Percentiles rank a stretch among this genome's conserved stretches.
phyloP scores from a whole-genome alignment of 192 early-diverging fungal genomes.

The Chytriomyces sp. region DNA sequence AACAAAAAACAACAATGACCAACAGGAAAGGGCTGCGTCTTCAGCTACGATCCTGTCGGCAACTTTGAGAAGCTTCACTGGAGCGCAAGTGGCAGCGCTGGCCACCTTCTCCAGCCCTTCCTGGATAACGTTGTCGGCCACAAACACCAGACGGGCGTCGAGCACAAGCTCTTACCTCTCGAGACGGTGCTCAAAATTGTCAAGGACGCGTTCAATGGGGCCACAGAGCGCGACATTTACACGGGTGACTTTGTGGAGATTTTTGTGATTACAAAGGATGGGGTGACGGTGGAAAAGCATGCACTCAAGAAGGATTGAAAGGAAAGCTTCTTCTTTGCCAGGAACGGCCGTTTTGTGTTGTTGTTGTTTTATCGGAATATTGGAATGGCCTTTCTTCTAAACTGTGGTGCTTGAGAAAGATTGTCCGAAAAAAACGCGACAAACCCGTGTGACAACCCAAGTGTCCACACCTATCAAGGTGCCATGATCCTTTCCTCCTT shows the following conservation, averaged over 20 bases:
- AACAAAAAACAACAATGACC: slow-evolving; percentile 92
- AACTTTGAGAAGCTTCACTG: slow-evolving; percentile 79
- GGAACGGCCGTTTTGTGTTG: no score
- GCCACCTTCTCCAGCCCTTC: slow-evolving; percentile 94
- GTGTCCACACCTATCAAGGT: no score
- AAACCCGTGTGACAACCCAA: no score
- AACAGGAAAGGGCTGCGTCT: slow-evolving; percentile 90
- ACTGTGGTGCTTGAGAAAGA: no score
- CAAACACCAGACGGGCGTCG: slow-evolving; percentile 66
- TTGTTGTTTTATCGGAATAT: no score
- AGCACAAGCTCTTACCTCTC: slow-evolving; percentile 43
- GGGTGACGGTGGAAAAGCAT: slow-evolving; percentile 71
- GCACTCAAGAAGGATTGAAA: slow-evolving; percentile 90
- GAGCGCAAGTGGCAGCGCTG: slow-evolving; percentile 80
- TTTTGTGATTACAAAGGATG: slow-evolving; percentile 79
- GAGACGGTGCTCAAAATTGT: slow-evolving; percentile 75
- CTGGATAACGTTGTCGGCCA: slow-evolving; percentile 91
- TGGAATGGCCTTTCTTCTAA: no score
- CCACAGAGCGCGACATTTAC: slow-evolving; percentile 98
- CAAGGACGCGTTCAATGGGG: slow-evolving; percentile 95
- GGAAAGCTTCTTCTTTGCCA: neutral
- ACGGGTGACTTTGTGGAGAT: slow-evolving; percentile 96
- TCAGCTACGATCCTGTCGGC: slow-evolving; percentile 91
- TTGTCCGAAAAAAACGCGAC: no score
- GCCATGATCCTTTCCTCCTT: no score